Evolutionary conservation across 2,329 filamentous ascomycete genomes (phyloP), one percentile per base, ranked within the genome.

Genomic region (Hymenoscyphus infarciens): DNA sequence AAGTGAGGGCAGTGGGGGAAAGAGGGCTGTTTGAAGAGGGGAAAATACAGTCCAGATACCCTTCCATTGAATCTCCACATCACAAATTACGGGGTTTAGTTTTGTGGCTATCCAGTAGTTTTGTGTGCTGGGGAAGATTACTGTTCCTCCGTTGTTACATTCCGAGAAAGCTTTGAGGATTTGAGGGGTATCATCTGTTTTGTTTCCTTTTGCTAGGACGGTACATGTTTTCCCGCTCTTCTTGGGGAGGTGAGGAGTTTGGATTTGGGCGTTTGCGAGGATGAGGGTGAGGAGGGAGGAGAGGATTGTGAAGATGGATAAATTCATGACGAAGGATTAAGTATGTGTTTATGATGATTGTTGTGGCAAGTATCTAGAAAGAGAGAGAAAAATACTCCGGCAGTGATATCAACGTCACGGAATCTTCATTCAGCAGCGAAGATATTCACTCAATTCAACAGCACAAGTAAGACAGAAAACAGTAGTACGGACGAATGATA

Each of bases 211-310:
- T 39, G 77, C 75, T 38, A 71, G 71, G 33, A 81, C 77, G 2
- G 72, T 79, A 64, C 79, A 80, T 10, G 59, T 66, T 33, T 64
- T 63, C 19, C 63, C 54, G 38, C 61, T 60, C 7, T 35, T 61
- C 10, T 94, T 69, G 79, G 75, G 25, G 70, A 75, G 7, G 71
- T 72, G 7, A 77, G 79, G 5, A 71, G 66, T 1, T 79, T 79
- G 15, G 78, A 78, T 62, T 73, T 94, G 66, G 77, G 82, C 22
- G 73, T 94, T 39, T 1, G 72, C 78, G 59, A 84, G 80, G 78
- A 80, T 85, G 69, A 79, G 78, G 64, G 84, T 85, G 25, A 94
- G 90, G 90, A 79, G 76, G 69, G 90, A 94, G 77, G 78, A 80
- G 22, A 81, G 83, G 64, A 70, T 88, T 52, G 82, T 82, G 54